These are phyloP conservation scores for Lepidium africanum DNA, from an alignment of 345 rosid species.

Conservation along the genomic window DNA sequence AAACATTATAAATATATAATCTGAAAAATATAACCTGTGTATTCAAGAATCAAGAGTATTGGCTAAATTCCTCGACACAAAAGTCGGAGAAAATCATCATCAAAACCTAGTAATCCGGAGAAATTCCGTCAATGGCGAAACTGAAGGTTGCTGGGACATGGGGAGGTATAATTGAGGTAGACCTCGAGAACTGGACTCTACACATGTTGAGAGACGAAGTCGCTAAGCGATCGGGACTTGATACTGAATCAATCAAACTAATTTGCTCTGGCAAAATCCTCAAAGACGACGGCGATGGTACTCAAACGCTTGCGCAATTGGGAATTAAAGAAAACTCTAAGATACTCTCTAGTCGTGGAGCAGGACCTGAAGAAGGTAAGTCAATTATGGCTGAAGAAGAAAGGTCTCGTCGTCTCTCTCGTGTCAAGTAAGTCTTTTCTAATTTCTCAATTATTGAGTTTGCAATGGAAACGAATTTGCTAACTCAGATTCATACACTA, in stretches of 20 bases:
- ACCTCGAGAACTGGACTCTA: constrained; percentile 73
- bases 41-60: too few species aligned
- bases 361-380: constrained; percentile 54
- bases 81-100: too few species aligned
- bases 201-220: constrained; percentile 69
- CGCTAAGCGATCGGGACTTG: constrained; percentile 50
- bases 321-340: constrained; percentile 70
- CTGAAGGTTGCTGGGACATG: constrained; percentile 86
- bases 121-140: constrained; percentile 41
- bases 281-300: constrained; percentile 48
- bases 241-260: constrained; percentile 54
- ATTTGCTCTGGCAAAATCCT: constrained; percentile 74
- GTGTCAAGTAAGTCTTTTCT: constrained; percentile 53
- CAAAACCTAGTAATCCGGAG: too few species aligned
- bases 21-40: too few species aligned
- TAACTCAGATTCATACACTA: too few species aligned
- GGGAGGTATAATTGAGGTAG: constrained; percentile 73
- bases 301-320: constrained; percentile 43
- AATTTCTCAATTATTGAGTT: neutral
- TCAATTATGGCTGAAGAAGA: constrained; percentile 76
- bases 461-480: neutral
- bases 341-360: constrained; percentile 57
- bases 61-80: too few species aligned
- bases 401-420: constrained; percentile 52
- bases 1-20: too few species aligned